Base-by-base conservation (phyloP, 2,329 filamentous ascomycete genomes). In the Fusarium clavum region DNA sequence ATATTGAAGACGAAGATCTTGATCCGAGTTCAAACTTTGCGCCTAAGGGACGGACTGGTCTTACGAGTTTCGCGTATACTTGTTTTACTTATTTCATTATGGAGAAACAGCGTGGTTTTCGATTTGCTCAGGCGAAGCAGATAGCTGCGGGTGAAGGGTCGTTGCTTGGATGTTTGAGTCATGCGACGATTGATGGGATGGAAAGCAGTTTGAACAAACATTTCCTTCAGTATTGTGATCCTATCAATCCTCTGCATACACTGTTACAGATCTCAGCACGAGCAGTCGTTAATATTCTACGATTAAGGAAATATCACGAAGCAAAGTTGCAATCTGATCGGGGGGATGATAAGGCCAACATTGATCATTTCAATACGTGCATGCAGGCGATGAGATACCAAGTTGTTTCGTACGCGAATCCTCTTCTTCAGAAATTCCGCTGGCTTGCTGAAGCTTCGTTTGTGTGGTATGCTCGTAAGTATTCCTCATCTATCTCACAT, bases 181-280 rank as follows among this genome's bases (percentile, higher is more conserved):
- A 54, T 10, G 9, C 48, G 0, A 44, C 51, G 18, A 51, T 68
- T 2, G 41, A 68, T 2, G 64, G 57, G 0, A 32, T 68, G 1
- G 65, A 68, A 13, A 18, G 11, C 7, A 24, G 65, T 0, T 40
- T 68, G 4, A 68, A 68, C 13, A 44, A 68, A 12, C 32, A 16
- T 8, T 68, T 68, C 16, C 5, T 68, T 5, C 64, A 68, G 25
- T 68, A 68, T 8, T 68, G 65, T 3, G 64, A 68, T 18, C 65
- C 64, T 2, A 59, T 51, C 0, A 30, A 59, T 2, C 64, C 65
- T 4, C 16, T 68, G 0, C 47, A 68, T 11, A 44, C 38, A 3
- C 13, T 68, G 0, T 0, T 68, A 2, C 65, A 68, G n/a, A 67
- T 68, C 2, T 16, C 32, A 1, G 64, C 64, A 0, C 41, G 65